Conservation (phyloP, 441 rosid species). For the Heliophila coronopifolia region DNA sequence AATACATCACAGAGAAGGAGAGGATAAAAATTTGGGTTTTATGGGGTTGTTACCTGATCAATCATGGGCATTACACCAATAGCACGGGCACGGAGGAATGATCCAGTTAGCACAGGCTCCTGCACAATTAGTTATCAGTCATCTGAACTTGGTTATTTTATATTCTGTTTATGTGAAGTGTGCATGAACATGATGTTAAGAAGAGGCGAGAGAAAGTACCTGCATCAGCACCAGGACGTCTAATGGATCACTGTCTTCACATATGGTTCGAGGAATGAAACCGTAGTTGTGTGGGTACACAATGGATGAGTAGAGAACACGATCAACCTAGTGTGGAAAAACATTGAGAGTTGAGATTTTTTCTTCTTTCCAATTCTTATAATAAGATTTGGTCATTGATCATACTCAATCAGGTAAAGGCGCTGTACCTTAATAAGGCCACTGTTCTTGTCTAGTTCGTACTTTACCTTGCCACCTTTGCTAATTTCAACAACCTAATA, state of each 20-base stretch:
- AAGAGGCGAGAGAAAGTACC: slow-evolving; percentile 35
- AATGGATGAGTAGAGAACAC: slow-evolving; percentile 90
- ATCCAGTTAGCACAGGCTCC: slow-evolving; percentile 91
- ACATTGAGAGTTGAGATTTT: background rate
- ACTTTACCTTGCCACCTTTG: slow-evolving; percentile 93
- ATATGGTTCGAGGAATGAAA: slow-evolving; percentile 86
- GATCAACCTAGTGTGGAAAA: slow-evolving; percentile 60
- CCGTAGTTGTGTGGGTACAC: slow-evolving; percentile 99
- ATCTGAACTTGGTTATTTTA: slow-evolving; percentile 7
- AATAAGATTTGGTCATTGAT: too few species aligned
- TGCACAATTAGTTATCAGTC: slow-evolving; percentile 18
- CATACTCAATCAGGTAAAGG: background rate
- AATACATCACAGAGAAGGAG: background rate
- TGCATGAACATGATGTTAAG: slow-evolving; percentile 1
- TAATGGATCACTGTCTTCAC: slow-evolving; percentile 97
- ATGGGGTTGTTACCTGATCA: slow-evolving; percentile 53
- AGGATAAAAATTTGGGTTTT: background rate
- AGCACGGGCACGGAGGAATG: slow-evolving; percentile 93
- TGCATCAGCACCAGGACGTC: slow-evolving; percentile 94
- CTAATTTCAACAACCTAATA: slow-evolving; percentile 82
- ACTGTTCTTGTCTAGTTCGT: slow-evolving; percentile 78
- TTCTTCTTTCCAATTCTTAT: too few species aligned
- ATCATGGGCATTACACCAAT: slow-evolving; percentile 98
- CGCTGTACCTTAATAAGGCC: slow-evolving; percentile 78
- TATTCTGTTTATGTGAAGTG: background rate